Evolutionary conservation across 1,284 basidiomycete species (phyloP), one percentile per base, ranked within the genome.

Genomic region (Ceratobasidium sp.): DNA sequence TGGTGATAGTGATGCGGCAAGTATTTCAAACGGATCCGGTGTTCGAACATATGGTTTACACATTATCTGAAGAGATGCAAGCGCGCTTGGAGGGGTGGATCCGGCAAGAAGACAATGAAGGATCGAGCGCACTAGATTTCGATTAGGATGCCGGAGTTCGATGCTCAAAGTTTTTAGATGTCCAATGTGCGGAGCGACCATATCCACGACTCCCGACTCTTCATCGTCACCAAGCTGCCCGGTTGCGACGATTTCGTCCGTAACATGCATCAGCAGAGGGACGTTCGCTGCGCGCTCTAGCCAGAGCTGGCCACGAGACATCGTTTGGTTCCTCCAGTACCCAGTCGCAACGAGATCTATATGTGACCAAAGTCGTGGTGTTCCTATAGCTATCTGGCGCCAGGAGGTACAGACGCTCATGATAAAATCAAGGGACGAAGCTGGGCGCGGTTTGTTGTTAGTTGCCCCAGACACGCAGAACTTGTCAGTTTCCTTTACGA

Each of bases 361-460:
- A 29, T 65, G 63, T 0, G 63, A 53, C 63, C 63, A 65, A 31
- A 65, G 47, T 27, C 17, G 4, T 8, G 47, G 47, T n/a, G 63
- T 51, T 7, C 9, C 47, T 5, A 31, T 50, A 1, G 63, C 63
- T 33, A 65, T 51, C 5, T 48, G 63, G 5, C 63, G 48, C 63
- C 63, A 65, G 24, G 17, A 31, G 14, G 63, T 8, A 31, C 63
- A 51, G 14, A 65, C 63, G 2, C 50, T 31, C 27, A 41, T 51
- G 14, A 65, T 50, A 17, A 29, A 27, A 2, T 65, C 63, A 5
- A 53, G 48, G 33, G 31, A 65, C 5, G 14, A 51, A 2, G 63
- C 22, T 29, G 19, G 24, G 15, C 24, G 47, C 1, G 63, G 63
- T 9, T 3, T 24, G 19, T 53, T 15, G 17, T 65, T 33, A 29